A percentile compares a stretch with the other conserved stretches of the same genome.
Conservation (phyloP, 2,329 filamentous ascomycete genomes). For the Fusarium guadeloupense region DNA sequence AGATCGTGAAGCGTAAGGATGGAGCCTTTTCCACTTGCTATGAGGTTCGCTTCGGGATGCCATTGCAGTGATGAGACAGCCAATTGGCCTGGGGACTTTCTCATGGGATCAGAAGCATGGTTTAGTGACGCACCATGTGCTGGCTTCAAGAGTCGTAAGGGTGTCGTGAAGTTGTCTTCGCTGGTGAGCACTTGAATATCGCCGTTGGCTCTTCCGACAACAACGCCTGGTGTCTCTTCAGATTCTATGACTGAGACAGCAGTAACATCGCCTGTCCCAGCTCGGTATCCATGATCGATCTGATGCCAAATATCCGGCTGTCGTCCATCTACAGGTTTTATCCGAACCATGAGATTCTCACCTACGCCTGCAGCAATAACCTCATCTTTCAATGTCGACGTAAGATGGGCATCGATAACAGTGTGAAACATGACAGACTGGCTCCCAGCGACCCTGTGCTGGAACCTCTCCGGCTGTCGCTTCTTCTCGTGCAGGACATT, state of each 20-base stretch:
- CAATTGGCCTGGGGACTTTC: conserved; percentile 44
- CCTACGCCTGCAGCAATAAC: conserved; percentile 61
- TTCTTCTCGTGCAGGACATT: conserved; percentile 39
- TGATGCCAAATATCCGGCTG: conserved; percentile 49
- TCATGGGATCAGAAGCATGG: conserved; percentile 27
- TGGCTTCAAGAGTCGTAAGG: conserved; percentile 36
- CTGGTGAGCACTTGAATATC: conserved; percentile 56
- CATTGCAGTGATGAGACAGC: conserved; percentile 49
- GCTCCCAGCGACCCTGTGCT: conserved; percentile 27
- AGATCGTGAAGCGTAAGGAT: conserved; percentile 46
- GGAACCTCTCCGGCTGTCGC: conserved; percentile 20
- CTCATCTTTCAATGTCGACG: conserved; percentile 53
- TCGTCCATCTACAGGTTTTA: conserved; percentile 45
- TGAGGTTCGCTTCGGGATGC: conserved; percentile 42
- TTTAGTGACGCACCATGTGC: conserved; percentile 8
- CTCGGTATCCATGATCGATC: conserved; percentile 49
- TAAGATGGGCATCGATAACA: conserved; percentile 57
- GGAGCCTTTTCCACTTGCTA: conserved; percentile 47
- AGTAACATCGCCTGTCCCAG: conserved; percentile 61
- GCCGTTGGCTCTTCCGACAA: conserved; percentile 62
- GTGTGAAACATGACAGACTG: conserved; percentile 56
- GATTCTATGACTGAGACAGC: conserved; percentile 56
- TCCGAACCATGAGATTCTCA: conserved; percentile 59
- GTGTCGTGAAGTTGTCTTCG: conserved; percentile 44
- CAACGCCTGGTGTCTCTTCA: conserved; percentile 45